phyloP scores from a whole-genome alignment of 306 rosid genomes.

The Pterocarpus santalinus region DNA sequence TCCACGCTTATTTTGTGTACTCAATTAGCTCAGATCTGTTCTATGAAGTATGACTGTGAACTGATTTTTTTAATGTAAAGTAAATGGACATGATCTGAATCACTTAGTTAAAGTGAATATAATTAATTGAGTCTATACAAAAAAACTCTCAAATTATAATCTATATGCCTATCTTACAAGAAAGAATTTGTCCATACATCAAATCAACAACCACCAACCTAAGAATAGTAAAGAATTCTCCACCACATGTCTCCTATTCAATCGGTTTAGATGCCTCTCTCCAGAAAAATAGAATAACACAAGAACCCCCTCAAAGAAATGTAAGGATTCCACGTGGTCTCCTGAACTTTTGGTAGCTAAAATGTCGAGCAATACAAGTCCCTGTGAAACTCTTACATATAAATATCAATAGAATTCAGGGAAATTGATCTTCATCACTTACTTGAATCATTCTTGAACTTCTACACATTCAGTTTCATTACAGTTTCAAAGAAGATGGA shows the following conservation, averaged over 20 bases:
- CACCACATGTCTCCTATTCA: slow-evolving; percentile 13
- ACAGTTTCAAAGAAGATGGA: slow-evolving; percentile 54
- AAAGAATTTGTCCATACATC: not conserved
- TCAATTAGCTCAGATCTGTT: no score
- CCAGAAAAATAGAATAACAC: slow-evolving; percentile 25
- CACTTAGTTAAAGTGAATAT: no score
- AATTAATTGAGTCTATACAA: not conserved
- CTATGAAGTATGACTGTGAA: no score
- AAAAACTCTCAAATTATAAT: not conserved
- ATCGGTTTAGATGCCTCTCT: slow-evolving; percentile 22
- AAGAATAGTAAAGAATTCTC: slow-evolving; percentile 24
- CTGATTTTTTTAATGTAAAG: no score
- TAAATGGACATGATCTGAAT: no score
- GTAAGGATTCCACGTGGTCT: slow-evolving; percentile 21
- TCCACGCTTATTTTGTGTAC: no score
- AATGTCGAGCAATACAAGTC: slow-evolving; percentile 1
- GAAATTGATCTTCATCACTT: slow-evolving; percentile 32
- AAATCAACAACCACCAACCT: slow-evolving; percentile 20
- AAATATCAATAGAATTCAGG: slow-evolving; percentile 22
- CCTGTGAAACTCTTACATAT: slow-evolving; percentile 29
- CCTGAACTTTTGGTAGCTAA: slow-evolving; percentile 15
- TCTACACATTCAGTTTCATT: slow-evolving; percentile 27
- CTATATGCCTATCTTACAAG: not conserved
- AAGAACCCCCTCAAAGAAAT: slow-evolving; percentile 24
- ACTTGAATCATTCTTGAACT: slow-evolving; percentile 25